Evolutionary conservation across 2,329 filamentous ascomycete genomes (phyloP).

Genomic region (Fusarium annulatum): DNA sequence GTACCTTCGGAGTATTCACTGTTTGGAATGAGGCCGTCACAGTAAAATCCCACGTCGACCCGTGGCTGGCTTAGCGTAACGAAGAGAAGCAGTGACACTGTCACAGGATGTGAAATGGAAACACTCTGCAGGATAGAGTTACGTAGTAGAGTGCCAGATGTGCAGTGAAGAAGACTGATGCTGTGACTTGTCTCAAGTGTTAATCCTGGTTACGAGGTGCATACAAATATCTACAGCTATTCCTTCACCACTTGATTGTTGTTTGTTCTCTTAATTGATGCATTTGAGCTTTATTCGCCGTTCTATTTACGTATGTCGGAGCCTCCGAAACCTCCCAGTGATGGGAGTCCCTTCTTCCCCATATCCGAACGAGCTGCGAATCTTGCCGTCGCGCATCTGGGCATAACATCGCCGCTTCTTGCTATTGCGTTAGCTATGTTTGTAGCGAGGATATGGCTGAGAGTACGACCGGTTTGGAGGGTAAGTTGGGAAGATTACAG

Average conservation of each 20-base stretch:
- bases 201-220: neutral
- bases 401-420: neutral
- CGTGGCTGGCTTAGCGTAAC: neutral
- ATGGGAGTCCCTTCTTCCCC: slow-evolving; percentile 14
- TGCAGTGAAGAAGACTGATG: neutral
- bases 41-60: neutral
- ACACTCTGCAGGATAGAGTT: neutral
- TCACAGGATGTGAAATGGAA: neutral
- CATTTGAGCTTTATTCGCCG: neutral
- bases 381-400: neutral
- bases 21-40: neutral
- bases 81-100: neutral
- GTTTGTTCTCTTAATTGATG: neutral
- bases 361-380: neutral
- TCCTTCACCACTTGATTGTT: neutral
- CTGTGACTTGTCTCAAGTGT: slow-evolving; percentile 3
- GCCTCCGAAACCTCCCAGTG: neutral
- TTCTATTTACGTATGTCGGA: neutral
- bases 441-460: slow-evolving; percentile 4
- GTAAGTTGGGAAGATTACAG: slow-evolving; percentile 13
- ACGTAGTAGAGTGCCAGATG: neutral
- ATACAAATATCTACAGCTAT: slow-evolving; percentile 18
- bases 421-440: slow-evolving; percentile 5
- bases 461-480: neutral
- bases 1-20: neutral